Conservation (phyloP, 2,329 filamentous ascomycete genomes). For the Grosmannia serpens region DNA sequence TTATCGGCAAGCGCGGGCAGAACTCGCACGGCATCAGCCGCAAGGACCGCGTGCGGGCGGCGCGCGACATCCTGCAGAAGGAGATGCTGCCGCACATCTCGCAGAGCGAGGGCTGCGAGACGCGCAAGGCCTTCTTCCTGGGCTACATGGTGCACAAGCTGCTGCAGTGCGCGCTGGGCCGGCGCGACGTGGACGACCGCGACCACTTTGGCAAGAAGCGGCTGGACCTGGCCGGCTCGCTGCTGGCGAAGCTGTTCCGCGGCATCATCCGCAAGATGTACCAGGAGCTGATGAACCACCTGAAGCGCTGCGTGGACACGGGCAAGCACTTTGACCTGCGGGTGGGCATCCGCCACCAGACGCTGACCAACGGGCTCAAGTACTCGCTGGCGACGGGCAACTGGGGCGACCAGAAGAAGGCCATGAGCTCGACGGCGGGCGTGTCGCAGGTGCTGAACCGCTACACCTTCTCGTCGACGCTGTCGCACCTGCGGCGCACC, state of each 20-base stretch:
- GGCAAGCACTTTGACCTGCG: slow-evolving; percentile 83
- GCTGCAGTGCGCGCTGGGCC: slow-evolving; percentile 82
- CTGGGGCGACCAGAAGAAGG: slow-evolving; percentile 99
- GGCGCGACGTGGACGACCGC: slow-evolving; percentile 89
- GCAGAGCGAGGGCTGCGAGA: slow-evolving; percentile 87
- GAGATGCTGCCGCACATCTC: slow-evolving; percentile 95
- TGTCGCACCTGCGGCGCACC: slow-evolving; percentile 92
- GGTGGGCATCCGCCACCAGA: slow-evolving; percentile 81
- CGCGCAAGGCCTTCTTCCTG: slow-evolving; percentile 92
- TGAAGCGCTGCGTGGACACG: slow-evolving; percentile 84
- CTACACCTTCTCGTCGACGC: slow-evolving; percentile 91
- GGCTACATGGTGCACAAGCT: slow-evolving; percentile 98
- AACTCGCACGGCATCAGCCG: slow-evolving; percentile 58
- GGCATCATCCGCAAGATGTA: slow-evolving; percentile 84
- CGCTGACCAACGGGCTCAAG: slow-evolving; percentile 86
- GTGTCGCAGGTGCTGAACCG: slow-evolving; percentile 96
- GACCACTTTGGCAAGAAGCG: slow-evolving; percentile 99
- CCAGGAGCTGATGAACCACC: slow-evolving; percentile 79
- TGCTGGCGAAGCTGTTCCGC: slow-evolving; percentile 94
- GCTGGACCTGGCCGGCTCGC: slow-evolving; percentile 83
- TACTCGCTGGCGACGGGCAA: slow-evolving; percentile 97
- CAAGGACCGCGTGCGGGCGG: slow-evolving; percentile 84
- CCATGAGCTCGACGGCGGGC: slow-evolving; percentile 85
- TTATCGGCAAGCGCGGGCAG: slow-evolving; percentile 84
- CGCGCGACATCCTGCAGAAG: slow-evolving; percentile 90